Base-by-base conservation (phyloP, 2,329 filamentous ascomycete genomes). In the Pseudocercospora macadamiae region DNA sequence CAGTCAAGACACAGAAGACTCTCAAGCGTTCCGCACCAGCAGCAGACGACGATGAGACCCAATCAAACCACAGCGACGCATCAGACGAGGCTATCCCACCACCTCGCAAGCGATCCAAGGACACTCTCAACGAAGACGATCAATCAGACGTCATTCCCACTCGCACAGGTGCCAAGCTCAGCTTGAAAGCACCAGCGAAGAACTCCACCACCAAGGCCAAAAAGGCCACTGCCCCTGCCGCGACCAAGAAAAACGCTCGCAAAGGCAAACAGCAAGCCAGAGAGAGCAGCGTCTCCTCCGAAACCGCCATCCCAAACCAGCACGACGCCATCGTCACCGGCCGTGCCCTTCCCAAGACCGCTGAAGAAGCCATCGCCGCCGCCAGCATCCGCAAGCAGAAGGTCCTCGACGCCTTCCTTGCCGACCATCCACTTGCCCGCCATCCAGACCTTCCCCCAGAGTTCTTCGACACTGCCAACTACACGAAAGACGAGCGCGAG, bases 371-470 rank as follows among this genome's bases (percentile, higher is more conserved):
- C 14, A 21, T 3, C 7, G 53, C 56, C 9, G 65, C 63, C n/a
- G 49, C 62, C n/a, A 32, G 14, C 4, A 51, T 54, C 23, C 68
- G 65, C 51, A 51, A 60, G 16, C 36, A 57, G 19, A 51, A 54
- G 18, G 63, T 71, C 14, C 51, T 63, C n/a, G 34, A 37, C 37
- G 42, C 56, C 3, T 52, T 60, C 36, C 37, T 16, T 25, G 26
- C 51, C 30, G 51, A 26, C 5, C 48, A 55, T 12, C 48, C 51
- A 28, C 39, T 30, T 39, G 19, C 54, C 19, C 28, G 30, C 25
- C 53, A 57, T 28, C 51, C 61, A 23, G 62, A 72, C 58, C 44
- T 68, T 36, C 51, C 61, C 16, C 69, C 68, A 3, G 68, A 70
- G 28, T 71, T 70, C 62, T 70, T 67, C 63, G 52, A 60, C 42